Percentiles rank a stretch among this genome's conserved stretches.
Conservation (phyloP, 306 rosid species). For the Acacia acuminata region DNA sequence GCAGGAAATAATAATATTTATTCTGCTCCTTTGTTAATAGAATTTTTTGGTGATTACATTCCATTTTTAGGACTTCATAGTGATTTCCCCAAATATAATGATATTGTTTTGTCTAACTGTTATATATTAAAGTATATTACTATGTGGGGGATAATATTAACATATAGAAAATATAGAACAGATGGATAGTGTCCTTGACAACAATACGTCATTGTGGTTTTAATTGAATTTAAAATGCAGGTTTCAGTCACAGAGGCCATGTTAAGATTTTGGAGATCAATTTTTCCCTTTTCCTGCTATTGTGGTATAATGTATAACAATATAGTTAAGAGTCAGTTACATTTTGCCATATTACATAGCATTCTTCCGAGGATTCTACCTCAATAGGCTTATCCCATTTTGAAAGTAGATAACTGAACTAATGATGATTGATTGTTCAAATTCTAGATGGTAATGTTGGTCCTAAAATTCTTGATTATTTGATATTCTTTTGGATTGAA, state of each 20-base stretch:
- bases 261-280: conserved; percentile 52
- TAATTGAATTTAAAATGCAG: conserved; percentile 41
- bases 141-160: neutral
- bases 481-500: conserved; percentile 41
- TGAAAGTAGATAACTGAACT: conserved; percentile 67
- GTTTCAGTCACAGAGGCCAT: conserved; percentile 45
- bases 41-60: too few species aligned
- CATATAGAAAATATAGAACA: neutral
- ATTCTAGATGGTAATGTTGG: conserved; percentile 39
- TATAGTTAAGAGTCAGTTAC: conserved; percentile 48
- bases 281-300: conserved; percentile 59
- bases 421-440: conserved; percentile 41
- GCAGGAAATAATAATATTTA: too few species aligned
- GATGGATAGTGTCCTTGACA: neutral
- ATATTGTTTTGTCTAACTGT: neutral
- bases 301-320: conserved; percentile 51
- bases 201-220: neutral
- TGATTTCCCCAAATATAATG: neutral
- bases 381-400: conserved; percentile 45
- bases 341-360: conserved; percentile 38
- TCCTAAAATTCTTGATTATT: conserved; percentile 1
- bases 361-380: conserved; percentile 59
- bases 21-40: too few species aligned
- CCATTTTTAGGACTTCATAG: too few species aligned
- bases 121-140: neutral